Percentiles rank a stretch among this genome's conserved stretches.
Conservation (phyloP, 176 grass and related monocot species). For the barley (Hordeum vulgare) region MorexV3_pseudomolecules_assembly NC_058519.1:553946761-553947260, state of each 20-base stretch:
- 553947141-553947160: not conserved
- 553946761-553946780: too few species aligned
- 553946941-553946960: not conserved
- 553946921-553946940: not conserved
- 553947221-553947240: not conserved
- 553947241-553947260: constrained; percentile 1
- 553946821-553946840: too few species aligned
- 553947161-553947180: not conserved
- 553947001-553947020: too few species aligned
- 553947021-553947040: too few species aligned
- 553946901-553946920: not conserved
- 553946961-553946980: not conserved
- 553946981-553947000: not conserved
- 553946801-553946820: too few species aligned
- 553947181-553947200: not conserved
- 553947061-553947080: not conserved
- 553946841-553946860: not conserved
- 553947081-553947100: not conserved
- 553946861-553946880: not conserved
- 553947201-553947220: not conserved
- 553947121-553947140: not conserved
- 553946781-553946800: too few species aligned
- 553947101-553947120: not conserved
- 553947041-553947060: not conserved
- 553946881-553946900: not conserved